Evolutionary conservation across 129 eudicot genomes (phyloP).

Genomic region (Kitagawia praeruptora): DNA sequence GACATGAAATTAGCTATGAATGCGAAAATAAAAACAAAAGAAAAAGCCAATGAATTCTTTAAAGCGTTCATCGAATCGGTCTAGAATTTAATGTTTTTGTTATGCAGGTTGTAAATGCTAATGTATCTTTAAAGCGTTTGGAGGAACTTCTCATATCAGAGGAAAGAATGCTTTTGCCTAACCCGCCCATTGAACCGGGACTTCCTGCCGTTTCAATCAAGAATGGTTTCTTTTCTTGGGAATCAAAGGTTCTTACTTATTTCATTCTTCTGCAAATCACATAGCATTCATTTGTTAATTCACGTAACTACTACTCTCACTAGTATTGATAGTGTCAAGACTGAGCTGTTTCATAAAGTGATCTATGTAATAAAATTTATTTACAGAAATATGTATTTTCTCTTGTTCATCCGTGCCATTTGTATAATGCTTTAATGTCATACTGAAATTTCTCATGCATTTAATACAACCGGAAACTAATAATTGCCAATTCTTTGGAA

Average conservation of each 20-base stretch:
- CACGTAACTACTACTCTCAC: not conserved
- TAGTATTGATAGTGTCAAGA: not conserved
- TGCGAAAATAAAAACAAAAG: not conserved
- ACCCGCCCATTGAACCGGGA: slow-evolving; percentile 40
- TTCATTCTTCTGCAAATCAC: not conserved
- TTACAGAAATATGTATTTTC: not conserved
- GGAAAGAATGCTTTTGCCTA: slow-evolving; percentile 47
- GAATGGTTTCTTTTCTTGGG: slow-evolving; percentile 14
- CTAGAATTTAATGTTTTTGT: not conserved
- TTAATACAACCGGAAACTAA: not conserved
- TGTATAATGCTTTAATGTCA: not conserved
- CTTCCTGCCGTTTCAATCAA: slow-evolving; percentile 27
- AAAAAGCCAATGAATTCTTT: not conserved
- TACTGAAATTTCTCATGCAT: not conserved
- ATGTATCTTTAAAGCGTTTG: slow-evolving; percentile 48
- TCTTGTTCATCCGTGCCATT: not conserved
- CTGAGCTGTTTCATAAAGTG: not conserved
- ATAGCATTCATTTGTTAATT: not conserved
- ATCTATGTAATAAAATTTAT: not conserved
- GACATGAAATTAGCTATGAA: not conserved
- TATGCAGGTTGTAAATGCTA: slow-evolving; percentile 19
- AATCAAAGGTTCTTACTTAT: not conserved
- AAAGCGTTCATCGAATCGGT: not conserved
- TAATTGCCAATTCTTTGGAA: not conserved
- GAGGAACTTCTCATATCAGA: slow-evolving; percentile 49